Base-by-base conservation (phyloP, 305 asterid species). In the Ilex paraguariensis region DNA sequence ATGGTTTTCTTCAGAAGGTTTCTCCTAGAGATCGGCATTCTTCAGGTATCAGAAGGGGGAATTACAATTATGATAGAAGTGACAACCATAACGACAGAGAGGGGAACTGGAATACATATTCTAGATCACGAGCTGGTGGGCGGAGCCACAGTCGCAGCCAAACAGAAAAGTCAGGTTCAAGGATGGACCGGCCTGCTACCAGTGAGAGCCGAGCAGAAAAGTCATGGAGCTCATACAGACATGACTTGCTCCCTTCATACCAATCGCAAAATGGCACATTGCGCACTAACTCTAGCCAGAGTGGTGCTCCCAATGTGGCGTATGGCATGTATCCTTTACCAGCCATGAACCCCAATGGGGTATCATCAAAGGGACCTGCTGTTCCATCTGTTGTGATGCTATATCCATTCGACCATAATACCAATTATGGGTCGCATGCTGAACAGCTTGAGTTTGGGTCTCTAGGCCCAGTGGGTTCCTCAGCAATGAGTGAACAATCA, bases 381-480 rank as follows among this genome's bases (percentile, higher is more conserved):
- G 80, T 17, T 62, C 79, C 94, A 45, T 95, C 93, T n/a, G 83
- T 83, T 59, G 82, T 94, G 75, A 88, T 90, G 94, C 49, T 88
- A 54, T 88, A 90, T 80, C 99, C 99, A 17, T 81, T 65, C 73
- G 96, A 88, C 31, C 87, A 81, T 56, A 79, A 70, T 73, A 72
- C 79, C 61, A 15, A 63, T 60, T 77, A 83, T 70, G 82, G 76
- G 61, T 73, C 80, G 70, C 88, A 74, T 57, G 78, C 72, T 65
- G 99, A 94, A 60, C 98, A 81, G 77, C 90, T 86, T 50, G 99
- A 94, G 80, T 94, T 90, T 73, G 97, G 95, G 63, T 79, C 99
- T 45, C 70, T 93, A 10, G 95, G 96, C 66, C 86, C 86, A 17
- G 81, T 72, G 49, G 95, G 86, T 62, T 77, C 84, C 59, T 73